Conservation (phyloP, 805 yeast species). For the Alloascoidea africana region DNA sequence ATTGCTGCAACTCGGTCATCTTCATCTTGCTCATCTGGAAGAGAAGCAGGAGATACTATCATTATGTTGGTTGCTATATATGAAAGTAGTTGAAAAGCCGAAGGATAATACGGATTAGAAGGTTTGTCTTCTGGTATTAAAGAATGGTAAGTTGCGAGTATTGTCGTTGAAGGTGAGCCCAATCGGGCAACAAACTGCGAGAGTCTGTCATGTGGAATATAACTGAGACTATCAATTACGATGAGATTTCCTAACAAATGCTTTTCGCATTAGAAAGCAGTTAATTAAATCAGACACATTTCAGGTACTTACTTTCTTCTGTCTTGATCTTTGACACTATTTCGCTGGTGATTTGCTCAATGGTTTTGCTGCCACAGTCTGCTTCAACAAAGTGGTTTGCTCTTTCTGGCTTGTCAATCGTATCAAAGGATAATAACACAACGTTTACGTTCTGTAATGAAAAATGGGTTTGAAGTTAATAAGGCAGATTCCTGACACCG, state of each 20-base stretch:
- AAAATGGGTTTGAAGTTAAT: slow-evolving; percentile 3
- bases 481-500: slow-evolving; percentile 2
- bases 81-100: slow-evolving; percentile 31
- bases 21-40: slow-evolving; percentile 23
- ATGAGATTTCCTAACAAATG: slow-evolving; percentile 23
- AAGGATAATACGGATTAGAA: slow-evolving; percentile 32
- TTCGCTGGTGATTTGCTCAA: not conserved
- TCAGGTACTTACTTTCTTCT: not conserved
- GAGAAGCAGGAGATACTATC: slow-evolving; percentile 35
- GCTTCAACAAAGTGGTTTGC: slow-evolving; percentile 13
- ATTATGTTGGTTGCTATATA: slow-evolving; percentile 68
- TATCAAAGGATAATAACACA: slow-evolving; percentile 55
- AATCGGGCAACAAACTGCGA: slow-evolving; percentile 34
- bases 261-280: slow-evolving; percentile 3
- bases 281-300: slow-evolving; percentile 8
- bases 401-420: slow-evolving; percentile 20
- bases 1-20: slow-evolving; percentile 29
- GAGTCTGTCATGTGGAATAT: slow-evolving; percentile 28
- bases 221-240: slow-evolving; percentile 57
- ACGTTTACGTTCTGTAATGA: slow-evolving; percentile 17
- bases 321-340: slow-evolving; percentile 5
- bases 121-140: slow-evolving; percentile 21
- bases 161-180: slow-evolving; percentile 27
- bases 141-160: slow-evolving; percentile 33
- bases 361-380: slow-evolving; percentile 3